A percentile compares a stretch with the other conserved stretches of the same genome.
These are phyloP conservation scores for Venturia effusa DNA, from an alignment of 2,329 filamentous ascomycete species.

Conservation along the genomic window DNA sequence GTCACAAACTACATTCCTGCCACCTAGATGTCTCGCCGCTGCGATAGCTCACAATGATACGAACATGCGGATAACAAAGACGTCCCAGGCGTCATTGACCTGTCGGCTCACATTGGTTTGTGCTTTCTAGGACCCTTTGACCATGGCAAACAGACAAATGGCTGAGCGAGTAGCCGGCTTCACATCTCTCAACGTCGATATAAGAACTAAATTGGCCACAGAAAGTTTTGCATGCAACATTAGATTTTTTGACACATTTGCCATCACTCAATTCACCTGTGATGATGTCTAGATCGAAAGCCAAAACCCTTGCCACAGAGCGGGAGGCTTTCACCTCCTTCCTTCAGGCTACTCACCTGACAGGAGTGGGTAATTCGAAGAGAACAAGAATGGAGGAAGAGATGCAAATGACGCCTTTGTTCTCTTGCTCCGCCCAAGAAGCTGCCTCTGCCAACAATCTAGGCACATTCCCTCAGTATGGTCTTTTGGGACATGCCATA, in stretches of 20 bases:
- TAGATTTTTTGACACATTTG: too few species aligned
- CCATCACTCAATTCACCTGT: too few species aligned
- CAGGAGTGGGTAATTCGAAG: background rate
- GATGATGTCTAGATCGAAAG: too few species aligned
- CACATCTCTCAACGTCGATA: too few species aligned
- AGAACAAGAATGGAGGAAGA: background rate
- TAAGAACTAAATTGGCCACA: too few species aligned
- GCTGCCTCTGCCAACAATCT: background rate
- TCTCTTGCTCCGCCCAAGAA: background rate
- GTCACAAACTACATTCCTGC: too few species aligned
- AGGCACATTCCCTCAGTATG: background rate
- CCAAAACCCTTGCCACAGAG: background rate
- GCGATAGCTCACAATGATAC: background rate
- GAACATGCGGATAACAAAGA: background rate
- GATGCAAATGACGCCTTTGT: background rate
- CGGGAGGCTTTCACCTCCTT: too few species aligned
- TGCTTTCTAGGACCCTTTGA: background rate
- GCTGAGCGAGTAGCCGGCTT: too few species aligned
- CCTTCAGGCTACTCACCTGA: too few species aligned
- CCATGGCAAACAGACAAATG: too few species aligned
- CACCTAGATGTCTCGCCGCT: background rate
- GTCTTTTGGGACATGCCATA: background rate
- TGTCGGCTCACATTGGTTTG: background rate
- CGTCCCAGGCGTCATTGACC: background rate
- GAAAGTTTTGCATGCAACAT: too few species aligned